phyloP scores from a whole-genome alignment of 352 stramenopile species.

The Aphanomyces invadans region DNA sequence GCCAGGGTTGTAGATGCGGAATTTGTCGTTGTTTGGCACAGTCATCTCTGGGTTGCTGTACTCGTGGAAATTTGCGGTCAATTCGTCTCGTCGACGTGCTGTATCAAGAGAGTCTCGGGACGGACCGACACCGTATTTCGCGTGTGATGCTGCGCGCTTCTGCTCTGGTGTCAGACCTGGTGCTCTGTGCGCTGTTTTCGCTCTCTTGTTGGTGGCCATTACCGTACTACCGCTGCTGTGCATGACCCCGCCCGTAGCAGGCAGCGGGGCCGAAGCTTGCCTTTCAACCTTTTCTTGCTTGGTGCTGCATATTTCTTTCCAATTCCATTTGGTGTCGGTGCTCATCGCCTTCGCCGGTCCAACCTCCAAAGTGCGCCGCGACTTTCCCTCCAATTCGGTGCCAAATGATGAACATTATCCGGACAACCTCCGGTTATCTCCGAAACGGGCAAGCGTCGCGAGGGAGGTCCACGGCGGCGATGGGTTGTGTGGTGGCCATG shows the following conservation, averaged over 20 bases:
- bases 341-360: not conserved
- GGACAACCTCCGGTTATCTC: too few species aligned
- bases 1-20: not conserved
- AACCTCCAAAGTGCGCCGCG: not conserved
- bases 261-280: not conserved
- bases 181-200: not conserved
- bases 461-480: too few species aligned
- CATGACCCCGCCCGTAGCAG: not conserved
- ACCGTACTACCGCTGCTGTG: not conserved
- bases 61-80: too few species aligned
- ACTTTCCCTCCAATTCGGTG: not conserved
- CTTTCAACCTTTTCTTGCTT: constrained; percentile 15
- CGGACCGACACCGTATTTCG: not conserved
- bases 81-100: too few species aligned
- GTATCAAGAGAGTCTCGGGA: not conserved
- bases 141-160: not conserved
- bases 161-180: not conserved
- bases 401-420: not conserved
- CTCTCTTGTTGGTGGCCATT: not conserved
- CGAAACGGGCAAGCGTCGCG: not conserved
- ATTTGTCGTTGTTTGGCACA: not conserved
- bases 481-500: too few species aligned
- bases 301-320: constrained; percentile 13
- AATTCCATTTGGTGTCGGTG: constrained; percentile 19
- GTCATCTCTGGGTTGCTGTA: not conserved